These are phyloP conservation scores for Bertia moriformis DNA, from an alignment of 2,329 filamentous ascomycete species.

Conservation along the genomic window DNA sequence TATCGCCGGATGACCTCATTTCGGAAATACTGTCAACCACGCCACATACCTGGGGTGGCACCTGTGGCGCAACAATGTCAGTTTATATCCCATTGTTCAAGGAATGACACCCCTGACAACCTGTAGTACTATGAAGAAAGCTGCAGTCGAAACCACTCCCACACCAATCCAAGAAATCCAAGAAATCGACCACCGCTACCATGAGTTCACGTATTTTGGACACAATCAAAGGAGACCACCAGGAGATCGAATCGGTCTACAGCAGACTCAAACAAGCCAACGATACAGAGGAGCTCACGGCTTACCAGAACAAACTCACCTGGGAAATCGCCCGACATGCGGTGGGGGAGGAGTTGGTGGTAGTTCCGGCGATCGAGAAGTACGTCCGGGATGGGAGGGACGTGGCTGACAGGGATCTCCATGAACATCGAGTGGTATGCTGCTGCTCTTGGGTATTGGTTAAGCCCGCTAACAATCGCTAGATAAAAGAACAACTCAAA, in stretches of 20 bases:
- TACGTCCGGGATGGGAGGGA: slow-evolving; percentile 16
- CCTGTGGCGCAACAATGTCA: too few relatives aligned
- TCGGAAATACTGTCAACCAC: too few relatives aligned
- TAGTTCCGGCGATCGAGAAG: slow-evolving; percentile 29
- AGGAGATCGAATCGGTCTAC: slow-evolving; percentile 23
- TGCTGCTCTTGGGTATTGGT: background rate
- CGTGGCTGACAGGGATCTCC: slow-evolving; percentile 20
- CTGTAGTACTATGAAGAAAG: too few relatives aligned
- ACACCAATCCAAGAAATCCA: too few relatives aligned
- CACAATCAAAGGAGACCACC: background rate
- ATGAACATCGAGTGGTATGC: slow-evolving; percentile 9
- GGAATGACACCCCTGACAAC: too few relatives aligned
- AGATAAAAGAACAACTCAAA: slow-evolving; percentile 29
- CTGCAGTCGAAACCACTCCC: too few relatives aligned
- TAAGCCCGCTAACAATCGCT: background rate
- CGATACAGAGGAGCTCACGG: slow-evolving; percentile 23
- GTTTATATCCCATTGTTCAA: too few relatives aligned
- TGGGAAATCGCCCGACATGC: slow-evolving; percentile 36
- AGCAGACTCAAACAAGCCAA: slow-evolving; percentile 21
- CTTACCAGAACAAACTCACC: slow-evolving; percentile 32
- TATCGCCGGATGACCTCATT: too few relatives aligned
- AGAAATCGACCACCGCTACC: too few relatives aligned
- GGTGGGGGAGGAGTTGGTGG: slow-evolving; percentile 31
- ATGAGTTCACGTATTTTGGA: slow-evolving; percentile 3
- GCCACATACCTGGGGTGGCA: too few relatives aligned